Percentiles rank a stretch among this genome's conserved stretches.
Conservation (phyloP, 305 asterid genomes). For the Fraxinus velutina region DNA sequence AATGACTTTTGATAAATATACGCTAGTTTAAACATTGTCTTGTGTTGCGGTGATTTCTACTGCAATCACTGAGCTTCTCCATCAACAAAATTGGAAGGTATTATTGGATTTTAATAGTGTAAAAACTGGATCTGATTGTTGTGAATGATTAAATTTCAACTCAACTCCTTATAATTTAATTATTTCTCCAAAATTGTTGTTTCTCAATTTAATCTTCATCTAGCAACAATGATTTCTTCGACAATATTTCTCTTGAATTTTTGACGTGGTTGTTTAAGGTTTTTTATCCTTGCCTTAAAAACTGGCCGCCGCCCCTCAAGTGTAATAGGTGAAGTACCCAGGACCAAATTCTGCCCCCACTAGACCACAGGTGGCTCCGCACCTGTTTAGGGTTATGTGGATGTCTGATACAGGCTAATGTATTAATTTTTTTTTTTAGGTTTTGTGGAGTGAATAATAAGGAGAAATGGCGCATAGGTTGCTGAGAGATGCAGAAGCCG, state of each 20-base stretch:
- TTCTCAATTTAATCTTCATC: neutral
- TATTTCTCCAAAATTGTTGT: neutral
- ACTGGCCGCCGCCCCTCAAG: neutral
- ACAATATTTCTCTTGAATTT: neutral
- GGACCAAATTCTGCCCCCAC: neutral
- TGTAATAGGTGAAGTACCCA: neutral
- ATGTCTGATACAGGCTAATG: neutral
- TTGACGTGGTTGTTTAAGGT: neutral
- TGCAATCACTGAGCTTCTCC: neutral
- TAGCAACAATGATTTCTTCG: neutral
- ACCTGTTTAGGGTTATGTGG: neutral
- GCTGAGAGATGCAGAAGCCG: constrained; percentile 80
- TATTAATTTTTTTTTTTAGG: neutral
- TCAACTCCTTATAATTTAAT: neutral
- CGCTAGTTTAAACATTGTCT: neutral
- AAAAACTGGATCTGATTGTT: neutral
- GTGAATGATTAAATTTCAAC: neutral
- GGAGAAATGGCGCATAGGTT: constrained; percentile 78
- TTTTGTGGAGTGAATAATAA: constrained; percentile 5
- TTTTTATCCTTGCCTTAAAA: neutral
- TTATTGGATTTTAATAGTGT: neutral
- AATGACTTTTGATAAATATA: too few species aligned
- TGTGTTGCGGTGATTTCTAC: neutral
- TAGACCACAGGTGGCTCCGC: neutral
- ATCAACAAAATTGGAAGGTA: neutral